Percentiles rank a stretch among this genome's conserved stretches.
Evolutionary conservation across 306 rosid species (phyloP).

Genomic region (Lathyrus sativus): DNA sequence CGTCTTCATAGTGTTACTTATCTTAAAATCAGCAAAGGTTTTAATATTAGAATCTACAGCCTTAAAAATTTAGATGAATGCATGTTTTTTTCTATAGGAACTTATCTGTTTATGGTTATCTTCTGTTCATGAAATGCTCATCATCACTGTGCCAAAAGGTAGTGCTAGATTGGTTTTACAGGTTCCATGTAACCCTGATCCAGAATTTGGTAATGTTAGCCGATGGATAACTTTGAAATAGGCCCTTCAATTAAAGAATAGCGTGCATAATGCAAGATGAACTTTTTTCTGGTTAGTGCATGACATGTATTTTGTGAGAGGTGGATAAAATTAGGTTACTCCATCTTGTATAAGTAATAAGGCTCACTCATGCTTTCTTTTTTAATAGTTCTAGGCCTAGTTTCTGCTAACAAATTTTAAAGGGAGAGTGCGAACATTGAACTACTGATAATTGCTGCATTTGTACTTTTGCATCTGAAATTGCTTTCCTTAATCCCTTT

Average conservation of each 20-base stretch:
- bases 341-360: slow-evolving; percentile 10
- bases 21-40: slow-evolving; percentile 47
- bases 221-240: slow-evolving; percentile 15
- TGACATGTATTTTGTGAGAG: background rate
- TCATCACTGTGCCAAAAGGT: slow-evolving; percentile 44
- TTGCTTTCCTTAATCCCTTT: background rate
- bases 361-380: background rate
- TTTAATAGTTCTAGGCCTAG: background rate
- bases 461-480: background rate
- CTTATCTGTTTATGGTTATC: background rate
- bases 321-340: background rate
- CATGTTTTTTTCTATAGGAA: slow-evolving; percentile 8
- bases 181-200: slow-evolving; percentile 30
- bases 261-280: background rate
- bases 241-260: slow-evolving; percentile 7
- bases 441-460: slow-evolving; percentile 12
- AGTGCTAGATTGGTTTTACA: slow-evolving; percentile 39
- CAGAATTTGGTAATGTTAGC: slow-evolving; percentile 18
- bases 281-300: slow-evolving; percentile 18
- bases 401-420: background rate
- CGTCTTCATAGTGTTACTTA: slow-evolving; percentile 44
- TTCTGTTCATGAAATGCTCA: slow-evolving; percentile 27
- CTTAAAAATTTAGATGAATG: slow-evolving; percentile 8
- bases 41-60: slow-evolving; percentile 49
- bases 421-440: background rate